Conservation (phyloP, 257 asterid genomes). For the Solanum appendiculatum region DNA sequence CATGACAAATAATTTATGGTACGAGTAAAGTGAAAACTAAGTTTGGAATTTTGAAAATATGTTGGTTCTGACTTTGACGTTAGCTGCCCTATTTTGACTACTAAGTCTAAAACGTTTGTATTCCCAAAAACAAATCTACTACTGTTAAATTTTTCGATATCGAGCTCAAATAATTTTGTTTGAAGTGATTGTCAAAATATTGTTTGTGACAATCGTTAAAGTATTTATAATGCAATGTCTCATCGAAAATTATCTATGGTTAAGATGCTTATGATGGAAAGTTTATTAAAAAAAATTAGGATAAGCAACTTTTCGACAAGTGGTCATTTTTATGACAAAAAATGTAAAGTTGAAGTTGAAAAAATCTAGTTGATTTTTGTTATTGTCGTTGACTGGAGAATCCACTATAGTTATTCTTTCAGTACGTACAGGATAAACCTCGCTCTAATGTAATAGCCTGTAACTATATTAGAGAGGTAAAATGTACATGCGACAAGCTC, state of each 20-base stretch:
- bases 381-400: neutral
- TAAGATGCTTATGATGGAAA: neutral
- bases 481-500: rapidly evolving
- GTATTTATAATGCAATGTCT: neutral
- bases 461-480: neutral
- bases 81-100: neutral
- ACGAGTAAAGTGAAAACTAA: neutral
- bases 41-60: neutral
- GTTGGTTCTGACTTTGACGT: neutral
- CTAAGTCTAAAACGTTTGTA: neutral
- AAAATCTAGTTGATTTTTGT: too few relatives aligned
- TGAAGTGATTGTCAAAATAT: neutral
- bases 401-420: rapidly evolving
- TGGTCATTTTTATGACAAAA: neutral
- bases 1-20: neutral
- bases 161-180: neutral
- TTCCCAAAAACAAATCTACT: neutral
- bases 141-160: neutral
- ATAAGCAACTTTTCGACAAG: neutral
- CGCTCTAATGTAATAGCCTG: rapidly evolving
- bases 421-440: rapidly evolving
- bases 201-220: too few relatives aligned
- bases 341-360: neutral
- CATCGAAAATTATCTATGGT: neutral
- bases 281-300: too few relatives aligned